Evolutionary conservation across 176 grass and related monocot genomes (phyloP), one percentile per base, ranked within the genome.

Genomic region (Tillandsia leiboldiana): DNA sequence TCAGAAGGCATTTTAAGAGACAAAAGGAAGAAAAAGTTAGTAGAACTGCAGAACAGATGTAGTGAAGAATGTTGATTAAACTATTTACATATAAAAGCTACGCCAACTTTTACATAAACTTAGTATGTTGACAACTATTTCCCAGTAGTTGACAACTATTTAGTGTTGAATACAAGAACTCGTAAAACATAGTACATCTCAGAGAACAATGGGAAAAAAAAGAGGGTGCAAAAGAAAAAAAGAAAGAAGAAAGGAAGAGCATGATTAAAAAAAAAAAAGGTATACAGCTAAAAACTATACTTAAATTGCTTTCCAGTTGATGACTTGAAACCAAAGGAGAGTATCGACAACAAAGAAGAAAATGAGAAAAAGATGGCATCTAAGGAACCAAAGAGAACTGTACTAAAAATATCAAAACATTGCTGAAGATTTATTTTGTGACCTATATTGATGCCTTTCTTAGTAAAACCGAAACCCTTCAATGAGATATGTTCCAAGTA

Each of bases 171-270:
- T 42, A 42, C 33, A 42, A 42, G 33, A 42, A 42, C 33, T 42
- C 33, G 5, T 6, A 42, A 42, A 42, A 42, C 33, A 42, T 42
- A 42, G 33, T 42, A 68, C 28, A 64, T 24, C 47, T 51, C 17
- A 71, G 63, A 18, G 49, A 57, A 78, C 53, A 69, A 49, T 23
- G 33, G 33, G 33, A 57, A 23, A 53, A 70, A 50, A 67, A 76
- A 26, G 64, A 49, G 68, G 51, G 50, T 26, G 17, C 53, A 63
- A 65, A 67, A 24, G 24, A 24, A 53, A 50, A 11, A 12, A 52
- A 50, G 67, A 72, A 53, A 72, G 49, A 71, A 51, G 58, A 65
- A 49, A 65, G 58, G 64, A 22, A 63, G 20, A 66, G 20, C 66
- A 64, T 42, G 33, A 42, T 33, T 33, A 33, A 33, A 6, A 33